Percentiles rank a stretch among this genome's conserved stretches.
These are phyloP conservation scores for Blumeriella jaapii DNA, from an alignment of 2,329 filamentous ascomycete genomes.

Conservation along the genomic window DNA sequence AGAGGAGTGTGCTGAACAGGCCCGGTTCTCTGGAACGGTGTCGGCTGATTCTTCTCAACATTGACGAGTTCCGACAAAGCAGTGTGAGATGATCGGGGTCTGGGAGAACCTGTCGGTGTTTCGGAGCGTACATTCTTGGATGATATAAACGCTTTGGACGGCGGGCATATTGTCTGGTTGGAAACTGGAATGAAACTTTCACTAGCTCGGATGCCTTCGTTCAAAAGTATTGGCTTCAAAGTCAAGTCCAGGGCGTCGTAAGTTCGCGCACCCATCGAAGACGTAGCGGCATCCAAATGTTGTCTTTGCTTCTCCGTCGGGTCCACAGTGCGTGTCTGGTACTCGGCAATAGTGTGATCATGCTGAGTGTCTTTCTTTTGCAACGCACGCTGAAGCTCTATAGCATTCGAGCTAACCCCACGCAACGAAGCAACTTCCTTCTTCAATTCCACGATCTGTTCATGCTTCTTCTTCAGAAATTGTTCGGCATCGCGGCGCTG, in stretches of 20 bases:
- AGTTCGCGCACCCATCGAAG: neutral
- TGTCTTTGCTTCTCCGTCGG: conserved; percentile 6
- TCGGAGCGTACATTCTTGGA: conserved; percentile 10
- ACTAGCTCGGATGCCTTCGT: conserved; percentile 7
- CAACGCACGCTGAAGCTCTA: conserved; percentile 14
- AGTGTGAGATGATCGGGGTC: conserved; percentile 12
- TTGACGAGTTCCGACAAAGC: conserved; percentile 24
- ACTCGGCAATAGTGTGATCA: conserved; percentile 13
- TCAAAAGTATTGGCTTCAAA: conserved; percentile 1
- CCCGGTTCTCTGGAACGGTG: conserved; percentile 14
- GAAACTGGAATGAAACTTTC: conserved; percentile 17
- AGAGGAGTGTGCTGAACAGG: conserved; percentile 19
- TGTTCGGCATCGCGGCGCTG: conserved; percentile 44
- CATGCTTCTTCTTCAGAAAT: conserved; percentile 44
- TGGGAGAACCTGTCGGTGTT: conserved; percentile 6
- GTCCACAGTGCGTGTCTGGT: conserved; percentile 13
- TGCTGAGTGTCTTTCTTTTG: conserved; percentile 14
- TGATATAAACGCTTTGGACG: conserved; percentile 12
- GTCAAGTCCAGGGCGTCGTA: neutral
- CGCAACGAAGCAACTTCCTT: conserved; percentile 40
- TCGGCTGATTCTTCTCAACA: conserved; percentile 13
- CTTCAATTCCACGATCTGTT: conserved; percentile 44
- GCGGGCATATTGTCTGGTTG: conserved; percentile 13
- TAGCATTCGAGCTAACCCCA: conserved; percentile 10
- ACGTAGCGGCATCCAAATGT: neutral